Conservation (phyloP, 139 green algal species). For the Chlamydomonas incerta region DNA sequence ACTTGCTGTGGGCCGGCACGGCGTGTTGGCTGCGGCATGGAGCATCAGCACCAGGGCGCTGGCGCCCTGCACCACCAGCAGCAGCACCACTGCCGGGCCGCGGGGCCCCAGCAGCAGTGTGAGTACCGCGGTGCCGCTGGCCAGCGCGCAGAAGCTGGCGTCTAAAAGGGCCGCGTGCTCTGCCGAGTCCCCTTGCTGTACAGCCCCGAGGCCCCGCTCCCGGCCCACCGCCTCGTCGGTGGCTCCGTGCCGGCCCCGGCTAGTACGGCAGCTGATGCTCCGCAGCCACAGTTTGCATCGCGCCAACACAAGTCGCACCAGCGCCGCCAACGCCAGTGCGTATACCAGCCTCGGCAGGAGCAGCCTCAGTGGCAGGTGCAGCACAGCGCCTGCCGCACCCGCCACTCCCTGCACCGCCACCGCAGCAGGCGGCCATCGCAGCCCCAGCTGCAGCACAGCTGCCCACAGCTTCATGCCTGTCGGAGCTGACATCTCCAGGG, state of each 20-base stretch:
- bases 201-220: too few relatives aligned
- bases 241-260: background rate
- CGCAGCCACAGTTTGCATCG: constrained; percentile 34
- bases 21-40: too few relatives aligned
- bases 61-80: constrained; percentile 36
- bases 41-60: constrained; percentile 32
- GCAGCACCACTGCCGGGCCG: constrained; percentile 56
- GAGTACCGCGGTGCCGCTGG: constrained; percentile 28
- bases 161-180: too few relatives aligned
- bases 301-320: constrained; percentile 24
- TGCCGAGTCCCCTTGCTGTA: too few relatives aligned
- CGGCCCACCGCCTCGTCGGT: too few relatives aligned
- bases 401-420: too few relatives aligned
- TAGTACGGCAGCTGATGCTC: too few relatives aligned
- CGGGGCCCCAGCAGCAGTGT: constrained; percentile 57
- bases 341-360: constrained; percentile 62
- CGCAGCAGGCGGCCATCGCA: background rate
- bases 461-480: too few relatives aligned
- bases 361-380: constrained; percentile 50
- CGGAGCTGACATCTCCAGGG: too few relatives aligned
- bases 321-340: background rate
- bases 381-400: background rate
- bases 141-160: background rate
- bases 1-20: too few relatives aligned
- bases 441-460: background rate